Percentiles rank a stretch among this genome's conserved stretches.
Conservation (phyloP, 352 stramenopile genomes). For the Phytophthora litchii region DNA sequence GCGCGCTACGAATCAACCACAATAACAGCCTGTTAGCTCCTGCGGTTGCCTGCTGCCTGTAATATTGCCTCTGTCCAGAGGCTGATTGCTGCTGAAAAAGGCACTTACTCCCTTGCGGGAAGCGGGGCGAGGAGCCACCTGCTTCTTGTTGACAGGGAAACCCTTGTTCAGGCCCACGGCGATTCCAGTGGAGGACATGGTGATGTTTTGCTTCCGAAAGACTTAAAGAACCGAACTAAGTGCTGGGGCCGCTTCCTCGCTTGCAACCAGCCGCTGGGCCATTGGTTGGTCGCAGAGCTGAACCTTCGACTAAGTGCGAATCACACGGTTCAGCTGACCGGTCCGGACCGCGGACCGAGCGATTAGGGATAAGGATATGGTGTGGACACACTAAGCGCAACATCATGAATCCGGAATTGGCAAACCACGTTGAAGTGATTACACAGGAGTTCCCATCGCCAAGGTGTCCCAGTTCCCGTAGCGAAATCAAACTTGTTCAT, state of each 20-base stretch:
- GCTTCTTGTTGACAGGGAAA: conserved; percentile 93
- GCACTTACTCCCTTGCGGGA: conserved; percentile 91
- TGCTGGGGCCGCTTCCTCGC: conserved; percentile 13
- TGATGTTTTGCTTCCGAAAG: conserved; percentile 85
- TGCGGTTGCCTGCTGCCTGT: neutral
- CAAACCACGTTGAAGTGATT: no score
- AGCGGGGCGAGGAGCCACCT: conserved; percentile 84
- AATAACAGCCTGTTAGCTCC: conserved; percentile 19
- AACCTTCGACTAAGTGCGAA: conserved; percentile 28
- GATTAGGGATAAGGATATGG: conserved; percentile 1
- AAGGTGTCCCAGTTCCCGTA: neutral
- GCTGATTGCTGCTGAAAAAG: conserved; percentile 4
- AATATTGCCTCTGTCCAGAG: conserved; percentile 1
- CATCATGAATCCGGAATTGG: no score
- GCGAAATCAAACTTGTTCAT: neutral
- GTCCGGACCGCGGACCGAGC: conserved; percentile 12
- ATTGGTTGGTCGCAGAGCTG: conserved; percentile 40
- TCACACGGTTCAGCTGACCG: conserved; percentile 30
- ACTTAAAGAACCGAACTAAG: conserved; percentile 89
- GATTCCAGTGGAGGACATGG: conserved; percentile 92
- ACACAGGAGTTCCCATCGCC: neutral
- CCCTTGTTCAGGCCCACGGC: conserved; percentile 93
- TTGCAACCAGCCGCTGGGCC: conserved; percentile 22
- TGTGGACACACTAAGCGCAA: neutral
- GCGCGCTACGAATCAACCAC: conserved; percentile 51